Conservation (phyloP, 495 filamentous ascomycete species). For the Sordaria brevicollis region DNA sequence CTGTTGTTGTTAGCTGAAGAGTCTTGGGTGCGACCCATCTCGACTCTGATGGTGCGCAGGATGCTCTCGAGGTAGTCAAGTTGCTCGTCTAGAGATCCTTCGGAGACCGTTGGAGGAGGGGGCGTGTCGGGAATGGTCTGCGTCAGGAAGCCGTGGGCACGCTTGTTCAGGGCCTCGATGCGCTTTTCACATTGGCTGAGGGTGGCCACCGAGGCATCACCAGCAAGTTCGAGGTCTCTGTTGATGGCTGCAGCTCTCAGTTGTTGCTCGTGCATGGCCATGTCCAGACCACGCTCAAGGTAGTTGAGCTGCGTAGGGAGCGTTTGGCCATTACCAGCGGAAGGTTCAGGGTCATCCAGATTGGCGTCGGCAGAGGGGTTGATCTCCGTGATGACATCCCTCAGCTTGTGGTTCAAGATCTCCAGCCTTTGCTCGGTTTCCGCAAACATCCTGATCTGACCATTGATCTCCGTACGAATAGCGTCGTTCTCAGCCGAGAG, state of each 20-base stretch:
- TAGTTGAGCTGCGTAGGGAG: constrained; percentile 31
- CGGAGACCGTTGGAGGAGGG: constrained; percentile 15
- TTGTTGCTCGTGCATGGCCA: constrained; percentile 20
- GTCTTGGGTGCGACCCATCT: constrained; percentile 21
- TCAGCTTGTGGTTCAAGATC: constrained; percentile 57
- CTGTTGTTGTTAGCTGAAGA: constrained; percentile 9
- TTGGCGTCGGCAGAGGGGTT: constrained; percentile 37
- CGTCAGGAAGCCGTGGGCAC: constrained; percentile 22
- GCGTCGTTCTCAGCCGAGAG: constrained; percentile 14
- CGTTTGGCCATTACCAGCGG: constrained; percentile 32
- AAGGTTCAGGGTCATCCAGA: constrained; percentile 24
- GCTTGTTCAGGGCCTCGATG: constrained; percentile 20
- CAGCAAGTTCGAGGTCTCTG: constrained; percentile 6
- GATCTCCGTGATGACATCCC: constrained; percentile 53
- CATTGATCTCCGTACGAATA: constrained; percentile 17
- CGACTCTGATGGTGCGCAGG: constrained; percentile 20
- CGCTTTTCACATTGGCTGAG: constrained; percentile 17
- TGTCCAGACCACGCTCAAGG: constrained; percentile 24
- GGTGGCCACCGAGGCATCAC: constrained; percentile 6
- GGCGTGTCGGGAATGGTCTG: constrained; percentile 14
- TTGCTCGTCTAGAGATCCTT: constrained; percentile 24
- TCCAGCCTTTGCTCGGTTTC: constrained; percentile 61
- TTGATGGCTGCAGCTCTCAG: not conserved
- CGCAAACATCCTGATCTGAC: constrained; percentile 33
- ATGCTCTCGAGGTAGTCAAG: constrained; percentile 31